A percentile compares a stretch with the other conserved stretches of the same genome.
phyloP scores from a whole-genome alignment of 768 basidiomycete species.

The Calocybe indica region DNA sequence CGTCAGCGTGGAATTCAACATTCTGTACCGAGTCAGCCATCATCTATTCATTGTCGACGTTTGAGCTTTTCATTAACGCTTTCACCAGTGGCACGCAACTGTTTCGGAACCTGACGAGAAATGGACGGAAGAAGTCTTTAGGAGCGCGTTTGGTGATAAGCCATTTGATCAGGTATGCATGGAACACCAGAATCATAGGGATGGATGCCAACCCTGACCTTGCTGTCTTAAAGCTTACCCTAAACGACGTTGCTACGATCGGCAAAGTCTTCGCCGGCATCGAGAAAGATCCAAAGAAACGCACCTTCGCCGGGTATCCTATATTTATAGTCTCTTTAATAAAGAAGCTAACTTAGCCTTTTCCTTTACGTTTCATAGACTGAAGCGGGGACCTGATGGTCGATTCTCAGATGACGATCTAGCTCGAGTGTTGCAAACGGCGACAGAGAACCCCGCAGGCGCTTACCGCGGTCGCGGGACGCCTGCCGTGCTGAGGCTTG shows the following conservation, averaged over 20 bases:
- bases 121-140: constrained; percentile 47
- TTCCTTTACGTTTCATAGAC: constrained; percentile 27
- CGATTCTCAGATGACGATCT: constrained; percentile 49
- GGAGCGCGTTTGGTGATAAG: constrained; percentile 28
- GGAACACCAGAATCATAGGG: no score
- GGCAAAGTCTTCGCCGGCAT: constrained; percentile 12
- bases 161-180: constrained; percentile 26
- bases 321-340: no score
- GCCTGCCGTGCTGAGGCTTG: constrained; percentile 37
- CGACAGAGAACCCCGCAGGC: constrained; percentile 40
- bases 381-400: constrained; percentile 39
- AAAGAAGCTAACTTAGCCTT: no score
- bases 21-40: constrained; percentile 34
- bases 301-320: constrained; percentile 34
- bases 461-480: constrained; percentile 43
- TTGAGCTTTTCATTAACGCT: background rate
- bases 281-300: constrained; percentile 21
- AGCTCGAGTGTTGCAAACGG: constrained; percentile 37
- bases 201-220: no score
- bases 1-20: constrained; percentile 63
- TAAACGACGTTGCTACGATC: constrained; percentile 18
- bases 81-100: constrained; percentile 50
- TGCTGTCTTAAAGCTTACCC: constrained; percentile 11
- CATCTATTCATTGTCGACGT: background rate
- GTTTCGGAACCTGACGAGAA: constrained; percentile 40